Base-by-base conservation (phyloP, 2,329 filamentous ascomycete genomes). In the Capronia americana region DNA sequence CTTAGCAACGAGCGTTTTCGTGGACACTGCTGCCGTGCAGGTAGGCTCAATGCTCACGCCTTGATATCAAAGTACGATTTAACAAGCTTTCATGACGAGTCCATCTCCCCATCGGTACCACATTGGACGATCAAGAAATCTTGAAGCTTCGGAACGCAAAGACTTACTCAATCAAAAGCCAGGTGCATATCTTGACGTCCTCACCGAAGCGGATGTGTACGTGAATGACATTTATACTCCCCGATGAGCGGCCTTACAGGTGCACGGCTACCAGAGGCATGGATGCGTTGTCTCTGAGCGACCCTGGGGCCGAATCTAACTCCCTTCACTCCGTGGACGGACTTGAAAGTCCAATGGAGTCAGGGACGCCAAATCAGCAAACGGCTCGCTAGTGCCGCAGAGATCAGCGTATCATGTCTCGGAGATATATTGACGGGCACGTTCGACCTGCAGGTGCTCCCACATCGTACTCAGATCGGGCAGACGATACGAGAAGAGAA, bases 251-350 rank as follows among this genome's bases (percentile, higher is more conserved):
- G 48, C 46, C 46, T 24, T 12, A 57, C n/a, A n/a, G 20, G 48
- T 8, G 11, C 58, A 53, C 17, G 38, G 38, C 38, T 44, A 8
- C 14, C 17, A n/a, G 3, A 24, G 38, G 58, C 58, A 61, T 54
- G 58, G 58, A 51, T 61, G 58, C 48, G 58, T 17, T 54, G 58
- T 61, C 44, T 34, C 1, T 34, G 48, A 32, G 46, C 58, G 20
- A 38, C 46, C 20, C 28, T 17, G 44, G 46, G 44, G 17, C 46
- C 58, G 53, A 28, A 12, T n/a, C 30, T 20, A 26, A 30, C 28
- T n/a, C 32, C 41, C 30, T 50, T 50, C 59, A 50, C 46, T 56
- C 59, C 34, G 59, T 62, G 59, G 59, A 62, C 59, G 59, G 59
- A 62, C 59, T 62, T 62, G 50, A 46, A 2, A 38, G 32, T 32